Percentiles rank a stretch among this genome's conserved stretches.
Conservation (phyloP, 352 stramenopile genomes). For the Paralagenidium karlingii region DNA sequence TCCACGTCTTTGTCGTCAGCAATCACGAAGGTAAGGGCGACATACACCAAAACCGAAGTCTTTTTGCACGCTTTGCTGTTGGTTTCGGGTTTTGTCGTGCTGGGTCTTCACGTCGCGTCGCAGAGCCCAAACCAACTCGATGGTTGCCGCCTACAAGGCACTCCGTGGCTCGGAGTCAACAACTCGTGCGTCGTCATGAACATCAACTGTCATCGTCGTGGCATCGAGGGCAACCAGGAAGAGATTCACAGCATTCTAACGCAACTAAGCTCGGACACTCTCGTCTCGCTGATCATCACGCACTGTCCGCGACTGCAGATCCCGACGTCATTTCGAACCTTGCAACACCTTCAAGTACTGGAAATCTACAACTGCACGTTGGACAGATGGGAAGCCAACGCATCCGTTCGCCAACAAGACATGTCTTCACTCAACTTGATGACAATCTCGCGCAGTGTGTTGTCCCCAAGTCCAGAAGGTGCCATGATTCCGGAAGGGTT, state of each 20-base stretch:
- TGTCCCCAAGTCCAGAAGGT: too few relatives aligned
- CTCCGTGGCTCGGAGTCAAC: conserved; percentile 15
- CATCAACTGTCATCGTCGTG: conserved; percentile 17
- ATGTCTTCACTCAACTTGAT: conserved; percentile 10
- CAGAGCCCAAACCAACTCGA: conserved; percentile 6
- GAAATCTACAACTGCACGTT: conserved; percentile 24
- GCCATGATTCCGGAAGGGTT: conserved; percentile 6
- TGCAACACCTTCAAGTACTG: conserved; percentile 17
- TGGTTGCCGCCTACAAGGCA: conserved; percentile 15
- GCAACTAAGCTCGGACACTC: conserved; percentile 7
- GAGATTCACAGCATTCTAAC: conserved; percentile 12
- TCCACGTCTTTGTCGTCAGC: too few relatives aligned
- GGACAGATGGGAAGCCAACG: conserved; percentile 7
- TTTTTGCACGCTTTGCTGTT: too few relatives aligned
- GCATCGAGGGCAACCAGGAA: too few relatives aligned
- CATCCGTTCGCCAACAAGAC: too few relatives aligned
- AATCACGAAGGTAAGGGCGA: too few relatives aligned
- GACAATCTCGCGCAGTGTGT: conserved; percentile 10
- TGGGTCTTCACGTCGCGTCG: too few relatives aligned
- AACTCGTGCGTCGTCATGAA: conserved; percentile 16
- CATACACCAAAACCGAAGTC: too few relatives aligned
- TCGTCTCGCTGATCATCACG: conserved; percentile 15
- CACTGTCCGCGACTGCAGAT: conserved; percentile 17
- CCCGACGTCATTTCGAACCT: conserved; percentile 11
- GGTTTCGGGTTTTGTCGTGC: too few relatives aligned